These are phyloP conservation scores for Hygrocybe punicea DNA, from an alignment of 768 basidiomycete genomes.

Conservation along the genomic window DNA sequence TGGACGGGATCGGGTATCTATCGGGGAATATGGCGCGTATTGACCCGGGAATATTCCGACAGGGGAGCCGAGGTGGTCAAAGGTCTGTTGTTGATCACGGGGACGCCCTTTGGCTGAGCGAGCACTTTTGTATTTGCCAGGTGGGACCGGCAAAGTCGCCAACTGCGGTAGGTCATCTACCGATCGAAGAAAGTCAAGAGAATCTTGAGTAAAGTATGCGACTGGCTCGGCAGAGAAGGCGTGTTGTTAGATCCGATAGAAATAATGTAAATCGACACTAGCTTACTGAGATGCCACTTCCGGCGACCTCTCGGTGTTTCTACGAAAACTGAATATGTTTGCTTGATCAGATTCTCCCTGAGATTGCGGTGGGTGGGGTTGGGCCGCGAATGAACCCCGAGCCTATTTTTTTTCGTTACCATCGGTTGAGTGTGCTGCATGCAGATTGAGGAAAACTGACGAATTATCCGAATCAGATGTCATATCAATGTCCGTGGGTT, in stretches of 20 bases:
- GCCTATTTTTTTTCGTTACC: conserved; percentile 5
- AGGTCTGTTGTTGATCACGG: conserved; percentile 18
- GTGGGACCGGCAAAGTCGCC: conserved; percentile 51
- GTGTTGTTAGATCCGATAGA: neutral
- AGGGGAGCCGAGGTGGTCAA: conserved; percentile 9
- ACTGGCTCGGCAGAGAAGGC: conserved; percentile 39
- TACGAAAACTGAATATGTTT: conserved; percentile 77
- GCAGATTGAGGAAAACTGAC: conserved; percentile 32
- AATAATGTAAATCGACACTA: conserved; percentile 7
- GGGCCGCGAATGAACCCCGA: conserved; percentile 23
- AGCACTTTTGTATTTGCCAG: conserved; percentile 62
- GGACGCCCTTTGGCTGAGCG: conserved; percentile 45
- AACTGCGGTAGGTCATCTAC: conserved; percentile 60
- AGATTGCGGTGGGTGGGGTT: conserved; percentile 25
- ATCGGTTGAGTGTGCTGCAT: neutral
- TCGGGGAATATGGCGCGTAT: conserved; percentile 7
- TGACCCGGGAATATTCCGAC: conserved; percentile 3
- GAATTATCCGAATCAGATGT: conserved; percentile 50
- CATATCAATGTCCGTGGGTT: conserved; percentile 45
- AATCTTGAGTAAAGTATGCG: conserved; percentile 72
- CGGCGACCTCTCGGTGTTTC: conserved; percentile 61
- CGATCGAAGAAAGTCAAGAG: conserved; percentile 51
- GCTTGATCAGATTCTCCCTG: conserved; percentile 61
- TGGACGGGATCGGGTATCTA: neutral
- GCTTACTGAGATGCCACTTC: conserved; percentile 80